These are phyloP conservation scores for Arbutus unedo DNA, from an alignment of 148 eudicot genomes.

Conservation along the genomic window DNA sequence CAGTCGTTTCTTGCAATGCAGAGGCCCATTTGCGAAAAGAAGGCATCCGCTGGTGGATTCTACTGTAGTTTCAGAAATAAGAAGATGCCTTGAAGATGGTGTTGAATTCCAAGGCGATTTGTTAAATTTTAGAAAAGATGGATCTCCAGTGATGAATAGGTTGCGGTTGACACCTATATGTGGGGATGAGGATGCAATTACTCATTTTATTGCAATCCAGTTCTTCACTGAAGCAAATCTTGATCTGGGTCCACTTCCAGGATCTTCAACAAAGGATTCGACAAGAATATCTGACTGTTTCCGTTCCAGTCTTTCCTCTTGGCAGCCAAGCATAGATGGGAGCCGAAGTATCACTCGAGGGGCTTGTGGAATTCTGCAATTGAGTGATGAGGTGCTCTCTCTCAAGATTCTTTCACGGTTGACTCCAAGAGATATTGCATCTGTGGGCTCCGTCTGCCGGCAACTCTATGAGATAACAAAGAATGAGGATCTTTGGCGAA, in stretches of 20 bases:
- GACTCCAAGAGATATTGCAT: slow-evolving; percentile 89
- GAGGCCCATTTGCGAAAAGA: slow-evolving; percentile 97
- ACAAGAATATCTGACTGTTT: slow-evolving; percentile 43
- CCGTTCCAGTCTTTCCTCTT: slow-evolving; percentile 50
- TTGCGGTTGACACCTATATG: slow-evolving; percentile 79
- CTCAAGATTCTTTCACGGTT: slow-evolving; percentile 67
- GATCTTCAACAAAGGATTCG: slow-evolving; percentile 48
- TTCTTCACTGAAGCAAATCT: slow-evolving; percentile 64
- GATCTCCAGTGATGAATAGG: slow-evolving; percentile 82
- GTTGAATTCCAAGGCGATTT: slow-evolving; percentile 89
- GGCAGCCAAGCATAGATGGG: slow-evolving; percentile 34
- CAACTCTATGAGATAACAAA: slow-evolving; percentile 67
- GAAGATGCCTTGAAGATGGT: slow-evolving; percentile 85
- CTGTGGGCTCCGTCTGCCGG: slow-evolving; percentile 73
- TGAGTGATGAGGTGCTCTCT: slow-evolving; percentile 84
- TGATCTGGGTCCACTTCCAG: slow-evolving; percentile 78
- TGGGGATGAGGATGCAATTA: slow-evolving; percentile 78
- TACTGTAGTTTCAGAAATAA: slow-evolving; percentile 70
- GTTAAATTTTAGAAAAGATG: slow-evolving; percentile 84
- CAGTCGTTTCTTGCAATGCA: slow-evolving; percentile 98
- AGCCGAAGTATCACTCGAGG: slow-evolving; percentile 44
- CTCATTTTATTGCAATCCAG: slow-evolving; percentile 88
- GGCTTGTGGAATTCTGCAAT: slow-evolving; percentile 65
- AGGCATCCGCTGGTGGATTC: slow-evolving; percentile 93
- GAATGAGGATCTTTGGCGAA: slow-evolving; percentile 87